Evolutionary conservation across 1,139 yeast species (phyloP).

Genomic region (Geotrichum candidum): DNA sequence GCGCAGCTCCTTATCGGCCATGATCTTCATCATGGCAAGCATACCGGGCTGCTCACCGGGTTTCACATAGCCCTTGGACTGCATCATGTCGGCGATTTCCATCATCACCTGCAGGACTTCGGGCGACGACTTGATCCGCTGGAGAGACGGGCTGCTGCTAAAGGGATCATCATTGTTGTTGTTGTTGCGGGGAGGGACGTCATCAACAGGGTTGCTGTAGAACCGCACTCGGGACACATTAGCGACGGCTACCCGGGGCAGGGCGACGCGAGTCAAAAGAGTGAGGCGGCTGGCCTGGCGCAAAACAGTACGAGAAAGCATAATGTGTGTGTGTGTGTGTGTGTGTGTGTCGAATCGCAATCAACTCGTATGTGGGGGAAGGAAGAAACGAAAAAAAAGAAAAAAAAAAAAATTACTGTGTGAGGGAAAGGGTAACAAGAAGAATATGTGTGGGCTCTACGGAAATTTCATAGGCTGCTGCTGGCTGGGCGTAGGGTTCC

Average conservation of each 20-base stretch:
- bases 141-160: constrained; percentile 10
- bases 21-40: constrained; percentile 17
- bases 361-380: background rate
- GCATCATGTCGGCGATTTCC: constrained; percentile 16
- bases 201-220: constrained; percentile 7
- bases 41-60: constrained; percentile 18
- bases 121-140: constrained; percentile 14
- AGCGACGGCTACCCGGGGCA: background rate
- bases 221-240: background rate
- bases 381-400: background rate
- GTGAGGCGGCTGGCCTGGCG: constrained; percentile 8
- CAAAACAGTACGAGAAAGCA: constrained; percentile 11
- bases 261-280: background rate
- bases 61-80: constrained; percentile 13
- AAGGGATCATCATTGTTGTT: constrained; percentile 8
- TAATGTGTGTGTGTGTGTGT: background rate
- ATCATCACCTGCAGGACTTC: constrained; percentile 15
- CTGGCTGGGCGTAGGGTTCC: background rate
- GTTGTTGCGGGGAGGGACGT: background rate
- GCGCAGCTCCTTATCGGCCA: constrained; percentile 15
- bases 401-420: background rate
- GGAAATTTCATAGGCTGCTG: no score
- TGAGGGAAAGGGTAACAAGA: no score
- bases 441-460: no score
- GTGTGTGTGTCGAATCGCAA: background rate